Conservation (phyloP, 192 early-diverging fungal species). For the Funneliformis geosporum region DNA sequence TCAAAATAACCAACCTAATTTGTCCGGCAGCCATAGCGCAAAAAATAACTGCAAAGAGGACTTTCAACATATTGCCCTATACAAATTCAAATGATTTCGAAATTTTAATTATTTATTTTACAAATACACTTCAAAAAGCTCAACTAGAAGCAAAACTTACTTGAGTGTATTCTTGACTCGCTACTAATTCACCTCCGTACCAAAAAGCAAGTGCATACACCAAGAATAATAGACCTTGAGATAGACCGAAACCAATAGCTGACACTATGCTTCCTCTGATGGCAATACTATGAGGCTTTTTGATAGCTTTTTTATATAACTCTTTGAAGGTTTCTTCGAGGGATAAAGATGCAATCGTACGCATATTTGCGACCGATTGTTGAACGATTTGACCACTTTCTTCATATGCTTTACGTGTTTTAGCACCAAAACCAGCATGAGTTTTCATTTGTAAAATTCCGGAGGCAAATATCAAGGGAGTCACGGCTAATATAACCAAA, state of each 20-base stretch:
- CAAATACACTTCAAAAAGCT: not conserved
- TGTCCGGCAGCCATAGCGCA: conserved; percentile 64
- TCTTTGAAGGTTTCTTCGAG: conserved; percentile 69
- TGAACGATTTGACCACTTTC: conserved; percentile 75
- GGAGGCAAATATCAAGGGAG: conserved; percentile 36
- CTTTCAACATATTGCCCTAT: conserved; percentile 58
- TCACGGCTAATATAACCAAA: conserved; percentile 18
- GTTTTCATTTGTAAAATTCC: conserved; percentile 48
- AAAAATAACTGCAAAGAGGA: conserved; percentile 80
- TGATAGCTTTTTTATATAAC: conserved; percentile 58
- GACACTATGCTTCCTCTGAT: conserved; percentile 61
- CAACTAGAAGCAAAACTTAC: conserved; percentile 38
- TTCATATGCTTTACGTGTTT: conserved; percentile 72
- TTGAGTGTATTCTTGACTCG: conserved; percentile 43
- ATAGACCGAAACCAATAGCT: conserved; percentile 69
- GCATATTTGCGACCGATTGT: conserved; percentile 81
- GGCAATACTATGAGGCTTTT: conserved; percentile 67
- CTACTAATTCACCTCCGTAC: conserved; percentile 66
- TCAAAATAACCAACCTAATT: conserved; percentile 40
- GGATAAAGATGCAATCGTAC: conserved; percentile 81
- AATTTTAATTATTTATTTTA: not conserved
- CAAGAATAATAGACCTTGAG: conserved; percentile 70
- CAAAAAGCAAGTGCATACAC: conserved; percentile 76
- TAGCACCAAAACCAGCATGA: conserved; percentile 34
- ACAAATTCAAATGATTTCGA: not conserved